Conservation (phyloP, 2,329 filamentous ascomycete species). For the Coniochaeta prunicola region DNA sequence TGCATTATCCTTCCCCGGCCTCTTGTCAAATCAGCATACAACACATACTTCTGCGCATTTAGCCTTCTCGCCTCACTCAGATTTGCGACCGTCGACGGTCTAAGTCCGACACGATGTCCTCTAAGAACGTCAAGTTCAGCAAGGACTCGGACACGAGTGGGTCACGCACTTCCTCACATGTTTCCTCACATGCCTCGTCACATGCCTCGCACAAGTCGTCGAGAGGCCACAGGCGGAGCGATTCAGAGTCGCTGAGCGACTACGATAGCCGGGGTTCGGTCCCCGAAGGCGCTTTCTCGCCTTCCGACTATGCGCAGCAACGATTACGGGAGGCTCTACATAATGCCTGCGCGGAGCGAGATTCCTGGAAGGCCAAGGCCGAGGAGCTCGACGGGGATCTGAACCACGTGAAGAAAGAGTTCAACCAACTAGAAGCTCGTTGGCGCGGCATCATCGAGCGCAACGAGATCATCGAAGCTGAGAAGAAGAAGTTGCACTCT, state of each 20-base stretch:
- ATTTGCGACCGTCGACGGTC: neutral
- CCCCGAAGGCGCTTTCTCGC: constrained; percentile 17
- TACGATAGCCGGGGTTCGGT: constrained; percentile 13
- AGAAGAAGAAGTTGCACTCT: constrained; percentile 14
- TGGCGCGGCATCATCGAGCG: constrained; percentile 14
- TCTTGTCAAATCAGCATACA: constrained; percentile 24
- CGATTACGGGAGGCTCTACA: constrained; percentile 20
- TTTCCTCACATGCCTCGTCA: constrained; percentile 9
- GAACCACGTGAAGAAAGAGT: constrained; percentile 14
- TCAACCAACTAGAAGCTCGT: constrained; percentile 13
- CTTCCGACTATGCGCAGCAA: constrained; percentile 15
- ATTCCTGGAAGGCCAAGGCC: constrained; percentile 16
- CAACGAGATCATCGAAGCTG: constrained; percentile 18
- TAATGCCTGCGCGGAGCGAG: constrained; percentile 11
- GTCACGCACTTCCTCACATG: constrained; percentile 13
- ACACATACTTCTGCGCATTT: constrained; percentile 20
- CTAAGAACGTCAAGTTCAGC: constrained; percentile 23
- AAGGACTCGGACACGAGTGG: constrained; percentile 18
- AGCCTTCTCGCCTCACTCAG: constrained; percentile 9
- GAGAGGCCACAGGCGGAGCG: constrained; percentile 20
- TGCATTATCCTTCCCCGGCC: constrained; percentile 8
- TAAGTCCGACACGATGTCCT: neutral
- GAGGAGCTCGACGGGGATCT: constrained; percentile 15
- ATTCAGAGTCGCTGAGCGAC: constrained; percentile 25
- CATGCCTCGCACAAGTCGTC: neutral